A percentile compares a stretch with the other conserved stretches of the same genome.
These are phyloP conservation scores for Corymbia calophylla DNA, from an alignment of 441 rosid species.

Conservation along the genomic window DNA sequence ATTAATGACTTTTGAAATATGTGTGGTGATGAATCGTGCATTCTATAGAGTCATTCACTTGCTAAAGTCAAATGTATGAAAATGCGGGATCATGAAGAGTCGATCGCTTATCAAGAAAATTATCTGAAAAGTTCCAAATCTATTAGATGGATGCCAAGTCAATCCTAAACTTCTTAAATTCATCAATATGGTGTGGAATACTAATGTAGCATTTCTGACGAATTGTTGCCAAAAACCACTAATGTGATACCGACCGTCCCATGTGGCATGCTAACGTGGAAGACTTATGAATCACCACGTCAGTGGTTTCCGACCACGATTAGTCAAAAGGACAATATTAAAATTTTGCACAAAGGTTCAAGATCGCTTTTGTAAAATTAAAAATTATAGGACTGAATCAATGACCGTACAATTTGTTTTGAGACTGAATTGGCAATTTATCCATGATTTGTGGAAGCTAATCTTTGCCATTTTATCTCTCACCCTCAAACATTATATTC, in stretches of 20 bases:
- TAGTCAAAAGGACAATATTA: neutral
- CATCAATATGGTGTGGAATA: fast-evolving
- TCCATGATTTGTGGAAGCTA: too few relatives aligned
- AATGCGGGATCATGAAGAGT: neutral
- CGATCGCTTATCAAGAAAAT: neutral
- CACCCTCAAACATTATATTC: too few relatives aligned
- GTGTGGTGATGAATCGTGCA: neutral
- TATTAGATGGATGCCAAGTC: fast-evolving
- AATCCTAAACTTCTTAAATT: neutral
- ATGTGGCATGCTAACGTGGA: neutral
- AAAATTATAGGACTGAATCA: neutral
- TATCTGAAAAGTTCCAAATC: neutral
- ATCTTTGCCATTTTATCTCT: too few relatives aligned
- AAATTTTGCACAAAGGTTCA: fast-evolving
- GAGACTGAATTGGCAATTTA: too few relatives aligned
- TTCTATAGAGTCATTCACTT: neutral
- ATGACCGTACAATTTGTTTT: too few relatives aligned
- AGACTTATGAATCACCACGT: fast-evolving
- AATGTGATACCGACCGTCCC: fast-evolving
- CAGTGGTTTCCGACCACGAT: fast-evolving
- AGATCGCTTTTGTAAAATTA: fast-evolving
- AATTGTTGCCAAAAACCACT: fast-evolving
- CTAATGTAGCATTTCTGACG: fast-evolving
- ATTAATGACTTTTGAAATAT: neutral
- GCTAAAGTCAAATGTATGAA: neutral